Conservation (phyloP, 106 monocot genomes). For the Dendrobium chrysotoxum region DNA sequence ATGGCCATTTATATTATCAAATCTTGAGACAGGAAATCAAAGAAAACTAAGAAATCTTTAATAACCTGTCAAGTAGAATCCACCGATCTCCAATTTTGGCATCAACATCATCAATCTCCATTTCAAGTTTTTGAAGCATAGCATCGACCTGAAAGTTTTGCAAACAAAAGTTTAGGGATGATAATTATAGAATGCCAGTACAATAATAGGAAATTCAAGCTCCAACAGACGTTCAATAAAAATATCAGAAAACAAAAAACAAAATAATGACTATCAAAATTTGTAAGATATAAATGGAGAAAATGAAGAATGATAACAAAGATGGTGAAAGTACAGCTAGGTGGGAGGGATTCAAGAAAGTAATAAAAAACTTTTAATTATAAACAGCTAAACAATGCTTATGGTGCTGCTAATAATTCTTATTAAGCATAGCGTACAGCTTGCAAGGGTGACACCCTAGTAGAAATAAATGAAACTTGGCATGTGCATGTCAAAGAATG, state of each 20-base stretch:
- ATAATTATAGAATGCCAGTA: background rate
- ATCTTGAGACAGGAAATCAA: background rate
- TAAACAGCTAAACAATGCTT: background rate
- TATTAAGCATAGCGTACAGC: background rate
- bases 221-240: background rate
- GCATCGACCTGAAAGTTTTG: constrained; percentile 51
- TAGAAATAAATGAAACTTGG: background rate
- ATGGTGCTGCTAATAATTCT: background rate
- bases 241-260: background rate
- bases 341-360: background rate
- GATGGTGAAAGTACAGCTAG: background rate
- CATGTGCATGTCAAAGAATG: background rate
- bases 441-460: background rate
- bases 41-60: background rate
- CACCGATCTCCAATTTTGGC: constrained; percentile 87
- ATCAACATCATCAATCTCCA: constrained; percentile 90
- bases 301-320: background rate
- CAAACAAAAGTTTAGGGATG: background rate
- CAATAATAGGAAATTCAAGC: background rate
- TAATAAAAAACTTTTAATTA: background rate
- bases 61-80: constrained; percentile 86
- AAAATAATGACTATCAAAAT: background rate
- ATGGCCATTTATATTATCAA: too few relatives aligned
- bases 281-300: background rate
- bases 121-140: constrained; percentile 86